Evolutionary conservation across 2,329 filamentous ascomycete genomes (phyloP).

Genomic region (Fusarium tjaetaba): DNA sequence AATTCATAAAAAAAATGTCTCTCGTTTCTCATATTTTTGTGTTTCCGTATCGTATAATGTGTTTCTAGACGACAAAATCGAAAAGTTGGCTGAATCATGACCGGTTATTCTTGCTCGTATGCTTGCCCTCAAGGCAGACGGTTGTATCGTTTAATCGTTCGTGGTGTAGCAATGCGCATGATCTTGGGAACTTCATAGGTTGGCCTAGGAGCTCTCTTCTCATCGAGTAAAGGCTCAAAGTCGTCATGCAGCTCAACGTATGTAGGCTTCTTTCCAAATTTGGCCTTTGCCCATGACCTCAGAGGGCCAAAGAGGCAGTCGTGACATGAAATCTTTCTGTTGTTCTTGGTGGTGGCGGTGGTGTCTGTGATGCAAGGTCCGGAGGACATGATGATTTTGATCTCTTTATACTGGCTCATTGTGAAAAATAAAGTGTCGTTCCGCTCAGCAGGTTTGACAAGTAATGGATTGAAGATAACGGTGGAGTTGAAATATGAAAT

Average conservation of each 20-base stretch:
- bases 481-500: not conserved
- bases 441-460: conserved; percentile 11
- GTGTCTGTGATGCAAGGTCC: not conserved
- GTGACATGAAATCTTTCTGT: conserved; percentile 9
- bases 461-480: not conserved
- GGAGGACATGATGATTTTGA: conserved; percentile 31
- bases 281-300: conserved; percentile 12
- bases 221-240: conserved; percentile 37
- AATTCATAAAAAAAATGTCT: not conserved
- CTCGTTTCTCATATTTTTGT: not conserved
- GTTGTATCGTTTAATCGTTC: conserved; percentile 51
- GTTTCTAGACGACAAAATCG: too few relatives aligned
- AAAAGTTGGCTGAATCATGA: not conserved
- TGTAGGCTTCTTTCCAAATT: conserved; percentile 7
- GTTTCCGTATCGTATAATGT: not conserved
- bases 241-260: conserved; percentile 25
- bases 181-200: conserved; percentile 55
- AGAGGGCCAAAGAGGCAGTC: conserved; percentile 25
- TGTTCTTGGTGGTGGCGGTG: not conserved
- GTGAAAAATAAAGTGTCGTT: not conserved
- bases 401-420: conserved; percentile 25
- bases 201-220: conserved; percentile 42
- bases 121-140: conserved; percentile 17
- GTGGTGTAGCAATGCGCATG: conserved; percentile 54
- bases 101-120: too few relatives aligned